These are phyloP conservation scores for Cardamine chenopodiifolia DNA, from an alignment of 345 rosid genomes.

Conservation along the genomic window DNA sequence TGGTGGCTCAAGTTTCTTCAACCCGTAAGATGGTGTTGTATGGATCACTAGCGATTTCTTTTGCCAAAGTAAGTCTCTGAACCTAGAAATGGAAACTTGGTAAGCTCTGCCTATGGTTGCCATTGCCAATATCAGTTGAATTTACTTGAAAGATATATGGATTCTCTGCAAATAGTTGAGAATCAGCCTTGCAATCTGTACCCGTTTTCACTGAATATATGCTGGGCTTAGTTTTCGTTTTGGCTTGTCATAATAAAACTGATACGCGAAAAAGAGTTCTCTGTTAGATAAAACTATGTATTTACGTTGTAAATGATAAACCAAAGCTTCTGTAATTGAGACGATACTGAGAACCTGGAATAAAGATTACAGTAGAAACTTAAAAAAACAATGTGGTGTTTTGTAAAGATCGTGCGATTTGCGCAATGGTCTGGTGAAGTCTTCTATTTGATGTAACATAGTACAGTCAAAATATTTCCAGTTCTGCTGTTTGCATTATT, in stretches of 20 bases:
- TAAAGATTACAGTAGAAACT: not conserved
- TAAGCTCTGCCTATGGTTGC: not conserved
- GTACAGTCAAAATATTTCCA: not conserved
- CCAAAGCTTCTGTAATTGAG: conserved; percentile 6
- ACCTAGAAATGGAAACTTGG: conserved; percentile 10
- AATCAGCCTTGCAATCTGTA: not conserved
- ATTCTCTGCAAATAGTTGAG: conserved; percentile 16
- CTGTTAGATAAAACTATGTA: conserved; percentile 8
- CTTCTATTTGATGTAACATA: conserved; percentile 4
- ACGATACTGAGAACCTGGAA: conserved; percentile 7
- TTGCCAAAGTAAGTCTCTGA: conserved; percentile 47
- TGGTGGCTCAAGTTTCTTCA: conserved; percentile 79
- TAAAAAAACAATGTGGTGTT: conserved; percentile 6
- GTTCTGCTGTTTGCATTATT: conserved; percentile 13
- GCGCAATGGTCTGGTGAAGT: not conserved
- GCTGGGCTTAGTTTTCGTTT: conserved; percentile 8
- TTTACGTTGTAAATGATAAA: not conserved
- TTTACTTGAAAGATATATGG: conserved; percentile 5
- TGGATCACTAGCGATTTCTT: conserved; percentile 34
- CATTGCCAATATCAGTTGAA: conserved; percentile 1
- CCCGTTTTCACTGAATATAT: not conserved
- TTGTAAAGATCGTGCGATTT: not conserved
- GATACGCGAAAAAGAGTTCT: conserved; percentile 15
- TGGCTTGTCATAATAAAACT: conserved; percentile 3
- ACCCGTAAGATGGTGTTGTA: conserved; percentile 59